A percentile compares a stretch with the other conserved stretches of the same genome.
These are phyloP conservation scores for Spongospora subterranea DNA, from an alignment of 208 protist species.

Conservation along the genomic window DNA sequence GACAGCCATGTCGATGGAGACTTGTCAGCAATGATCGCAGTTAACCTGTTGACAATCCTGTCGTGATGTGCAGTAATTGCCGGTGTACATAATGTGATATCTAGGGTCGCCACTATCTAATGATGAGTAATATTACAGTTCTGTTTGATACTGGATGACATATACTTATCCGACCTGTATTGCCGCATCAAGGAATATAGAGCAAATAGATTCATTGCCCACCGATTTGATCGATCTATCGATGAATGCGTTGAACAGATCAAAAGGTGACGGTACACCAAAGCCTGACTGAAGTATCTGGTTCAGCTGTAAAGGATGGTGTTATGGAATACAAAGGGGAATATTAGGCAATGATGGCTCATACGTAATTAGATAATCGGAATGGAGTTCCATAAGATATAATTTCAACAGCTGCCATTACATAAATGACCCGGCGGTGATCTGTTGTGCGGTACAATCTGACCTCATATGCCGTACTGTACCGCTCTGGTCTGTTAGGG, in stretches of 20 bases:
- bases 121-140: background rate
- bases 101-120: background rate
- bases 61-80: background rate
- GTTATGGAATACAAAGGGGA: background rate
- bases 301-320: background rate
- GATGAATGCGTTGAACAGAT: background rate
- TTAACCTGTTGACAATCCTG: background rate
- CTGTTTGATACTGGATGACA: background rate
- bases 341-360: background rate
- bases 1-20: background rate
- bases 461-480: no score
- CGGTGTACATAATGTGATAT: background rate
- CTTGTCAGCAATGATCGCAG: background rate
- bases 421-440: no score
- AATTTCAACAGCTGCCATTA: background rate
- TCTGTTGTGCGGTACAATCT: no score
- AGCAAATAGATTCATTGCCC: background rate
- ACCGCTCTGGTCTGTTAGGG: no score
- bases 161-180: constrained; percentile 23
- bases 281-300: background rate
- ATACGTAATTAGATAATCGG: background rate
- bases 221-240: background rate
- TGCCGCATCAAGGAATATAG: constrained; percentile 9
- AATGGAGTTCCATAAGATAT: background rate
- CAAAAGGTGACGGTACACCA: background rate